phyloP scores from a whole-genome alignment of 2,329 filamentous ascomycete genomes.

The Diplodia intermedia region DNA sequence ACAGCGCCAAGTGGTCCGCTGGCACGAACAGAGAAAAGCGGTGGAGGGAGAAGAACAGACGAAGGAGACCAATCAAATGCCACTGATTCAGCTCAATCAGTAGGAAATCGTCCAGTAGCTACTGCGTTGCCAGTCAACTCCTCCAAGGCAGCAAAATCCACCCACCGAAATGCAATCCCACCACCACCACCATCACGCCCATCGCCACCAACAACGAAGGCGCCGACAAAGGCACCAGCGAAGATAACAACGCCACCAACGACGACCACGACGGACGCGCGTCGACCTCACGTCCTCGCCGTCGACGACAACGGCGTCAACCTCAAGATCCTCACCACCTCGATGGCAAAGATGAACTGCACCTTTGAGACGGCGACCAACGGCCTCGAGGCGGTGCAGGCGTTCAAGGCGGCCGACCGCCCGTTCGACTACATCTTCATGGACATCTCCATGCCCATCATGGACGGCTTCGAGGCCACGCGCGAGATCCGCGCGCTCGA shows the following conservation, averaged over 20 bases:
- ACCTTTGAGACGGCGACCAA: constrained; percentile 44
- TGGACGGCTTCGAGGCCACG: constrained; percentile 60
- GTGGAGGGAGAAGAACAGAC: too few relatives aligned
- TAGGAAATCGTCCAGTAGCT: too few relatives aligned
- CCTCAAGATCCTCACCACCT: constrained; percentile 46
- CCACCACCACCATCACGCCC: not conserved
- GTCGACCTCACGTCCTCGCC: constrained; percentile 41
- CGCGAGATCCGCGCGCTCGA: constrained; percentile 48
- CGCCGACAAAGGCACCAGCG: too few relatives aligned
- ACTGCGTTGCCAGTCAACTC: too few relatives aligned
- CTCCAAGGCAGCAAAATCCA: too few relatives aligned
- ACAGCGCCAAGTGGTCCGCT: too few relatives aligned
- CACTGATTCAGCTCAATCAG: too few relatives aligned
- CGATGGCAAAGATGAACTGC: constrained; percentile 45
- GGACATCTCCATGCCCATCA: constrained; percentile 64
- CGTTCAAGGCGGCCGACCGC: constrained; percentile 39
- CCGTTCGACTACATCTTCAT: constrained; percentile 46
- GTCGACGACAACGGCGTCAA: constrained; percentile 52
- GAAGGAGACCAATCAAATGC: too few relatives aligned
- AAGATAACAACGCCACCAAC: not conserved
- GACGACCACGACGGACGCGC: not conserved
- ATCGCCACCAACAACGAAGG: not conserved
- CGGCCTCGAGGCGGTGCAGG: constrained; percentile 46
- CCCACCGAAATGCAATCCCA: too few relatives aligned
- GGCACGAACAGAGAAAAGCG: too few relatives aligned